Evolutionary conservation across 805 yeast genomes (phyloP), one percentile per base, ranked within the genome.

Genomic region (Komagataella populi): DNA sequence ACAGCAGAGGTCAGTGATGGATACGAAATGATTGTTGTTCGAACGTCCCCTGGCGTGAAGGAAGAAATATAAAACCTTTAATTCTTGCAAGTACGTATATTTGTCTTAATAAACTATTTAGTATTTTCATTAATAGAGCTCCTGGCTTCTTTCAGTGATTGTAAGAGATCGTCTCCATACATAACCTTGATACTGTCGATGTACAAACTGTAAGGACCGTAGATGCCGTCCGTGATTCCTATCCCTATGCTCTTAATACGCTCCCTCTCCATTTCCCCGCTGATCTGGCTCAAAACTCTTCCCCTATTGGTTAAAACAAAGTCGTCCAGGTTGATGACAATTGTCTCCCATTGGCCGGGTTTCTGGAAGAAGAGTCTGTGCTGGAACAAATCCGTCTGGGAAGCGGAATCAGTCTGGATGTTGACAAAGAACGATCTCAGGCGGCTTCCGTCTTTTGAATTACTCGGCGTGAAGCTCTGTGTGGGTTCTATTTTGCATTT

Each of bases 271-370:
- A 87, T 69, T 36, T 70, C 72, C 50, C 70, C 70, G 57, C 79
- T 81, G 51, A 72, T 73, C 63, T 80, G 84, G 46, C 77, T 73
- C 46, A 74, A 71, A 14, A 68, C 57, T 48, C 53, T 55, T n/a
- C 96, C 96, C 73, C 85, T 80, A 63, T 85, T 86, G 20, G 95
- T 87, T 65, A 87, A 72, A 50, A 87, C 89, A 65, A 87, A 86
- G 60, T 84, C 89, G 56, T 80, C 76, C 49, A 87, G 69, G 47
- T 93, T 88, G 39, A 87, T 80, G 24, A 83, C 77, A 12, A 87
- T 88, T 1, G 88, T 83, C 62, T 87, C 93, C 95, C 95, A 87
- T 55, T 79, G 72, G 2, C 88, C 87, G 4, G 87, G 87, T 45
- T 71, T 76, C 56, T 79, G 77, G 56, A 84, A 67, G 58, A 85